Base-by-base conservation (phyloP, 2,329 filamentous ascomycete species). In the Pyricularia sp. region DNA sequence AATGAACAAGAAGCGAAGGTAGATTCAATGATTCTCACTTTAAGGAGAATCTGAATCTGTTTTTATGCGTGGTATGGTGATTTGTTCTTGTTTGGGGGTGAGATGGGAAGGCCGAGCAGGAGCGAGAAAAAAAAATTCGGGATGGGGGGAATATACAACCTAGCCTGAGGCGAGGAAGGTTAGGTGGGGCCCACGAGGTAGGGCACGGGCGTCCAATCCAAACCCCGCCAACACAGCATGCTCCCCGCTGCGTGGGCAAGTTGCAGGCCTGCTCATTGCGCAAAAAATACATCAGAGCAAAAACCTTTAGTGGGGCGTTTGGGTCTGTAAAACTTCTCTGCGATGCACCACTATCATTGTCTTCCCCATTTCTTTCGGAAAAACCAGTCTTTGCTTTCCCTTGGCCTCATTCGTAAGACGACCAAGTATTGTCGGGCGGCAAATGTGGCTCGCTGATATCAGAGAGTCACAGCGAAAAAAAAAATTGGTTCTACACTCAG, bases 91-190 rank as follows among this genome's bases (percentile, higher is more conserved):
- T 55, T 70, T 70, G 69, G 31, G 55, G 30, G 68, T 50, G 67
- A 61, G 64, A 64, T 66, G 65, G 65, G 59, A 64, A 31, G 31
- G 36, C 50, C 25, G 66, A 68, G 68, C 26, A 68, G 66, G 64
- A 70, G 64, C 25, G 58, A 69, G 33, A 59, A 59, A 55, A 70
- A 66, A 68, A 67, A 70, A 65, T 69, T 71, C 68, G 26, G 33
- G 64, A 67, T 61, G 50, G 31, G 61, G 65, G 63, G 58, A 31
- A 55, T 68, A 68, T 68, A 68, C 36, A 50, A 26, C 59, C n/a
- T 36, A 68, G 67, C 66, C 66, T 61, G 30, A 50, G 58, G 26
- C 26, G 63, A 63, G 67, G 33, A 42, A 67, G 64, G 58, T 33
- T 7, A 61, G 64, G 67, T 64, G 67, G 67, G 31, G 67, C 61